phyloP scores from a whole-genome alignment of 306 rosid species.

The Begonia masoniana region DNA sequence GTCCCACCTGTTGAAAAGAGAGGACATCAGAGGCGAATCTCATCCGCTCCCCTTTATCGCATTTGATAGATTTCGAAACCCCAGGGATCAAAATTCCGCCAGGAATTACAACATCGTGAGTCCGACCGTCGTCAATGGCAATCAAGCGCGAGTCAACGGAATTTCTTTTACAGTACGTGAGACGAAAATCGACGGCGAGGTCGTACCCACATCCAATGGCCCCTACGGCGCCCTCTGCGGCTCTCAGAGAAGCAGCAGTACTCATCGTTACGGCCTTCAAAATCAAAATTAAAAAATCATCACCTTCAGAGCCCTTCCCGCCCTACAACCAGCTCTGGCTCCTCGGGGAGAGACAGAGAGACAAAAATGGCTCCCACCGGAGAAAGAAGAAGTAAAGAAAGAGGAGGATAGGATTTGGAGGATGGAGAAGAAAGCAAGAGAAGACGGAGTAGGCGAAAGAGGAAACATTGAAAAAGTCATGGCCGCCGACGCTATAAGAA shows the following conservation, averaged over 20 bases:
- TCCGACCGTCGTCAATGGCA: conserved; percentile 23
- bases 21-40: conserved; percentile 62
- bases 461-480: no score
- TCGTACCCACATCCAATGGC: conserved; percentile 58
- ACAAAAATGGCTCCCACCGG: no score
- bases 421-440: no score
- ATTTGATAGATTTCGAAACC: conserved; percentile 71
- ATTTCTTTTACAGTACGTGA: conserved; percentile 37
- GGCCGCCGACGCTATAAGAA: no score
- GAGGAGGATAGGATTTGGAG: no score
- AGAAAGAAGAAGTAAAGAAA: no score
- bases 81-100: conserved; percentile 42
- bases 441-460: no score
- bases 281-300: no score
- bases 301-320: no score
- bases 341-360: no score
- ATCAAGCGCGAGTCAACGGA: conserved; percentile 31
- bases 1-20: conserved; percentile 66
- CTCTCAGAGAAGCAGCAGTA: conserved; percentile 20
- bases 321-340: no score
- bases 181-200: conserved; percentile 46
- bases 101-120: conserved; percentile 38
- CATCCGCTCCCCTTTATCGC: conserved; percentile 81
- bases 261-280: conserved; percentile 3
- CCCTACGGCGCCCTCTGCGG: conserved; percentile 28